Conservation (phyloP, 148 eudicot species). For the Chenopodium album region DNA sequence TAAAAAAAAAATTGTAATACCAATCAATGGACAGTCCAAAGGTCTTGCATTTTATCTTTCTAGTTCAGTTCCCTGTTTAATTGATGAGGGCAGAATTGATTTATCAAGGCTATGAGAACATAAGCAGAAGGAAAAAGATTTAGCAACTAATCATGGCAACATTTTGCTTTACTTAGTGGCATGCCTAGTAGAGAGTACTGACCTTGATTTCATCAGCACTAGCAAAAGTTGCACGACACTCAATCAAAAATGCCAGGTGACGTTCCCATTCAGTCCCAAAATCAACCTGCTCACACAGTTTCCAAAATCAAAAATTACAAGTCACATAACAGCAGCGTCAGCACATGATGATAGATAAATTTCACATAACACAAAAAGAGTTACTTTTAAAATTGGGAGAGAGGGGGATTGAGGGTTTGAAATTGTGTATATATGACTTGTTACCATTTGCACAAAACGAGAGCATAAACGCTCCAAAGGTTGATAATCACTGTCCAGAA, state of each 20-base stretch:
- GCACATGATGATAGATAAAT: neutral
- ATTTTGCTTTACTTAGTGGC: neutral
- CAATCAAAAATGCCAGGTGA: constrained; percentile 58
- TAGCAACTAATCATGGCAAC: neutral
- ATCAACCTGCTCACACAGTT: constrained; percentile 49
- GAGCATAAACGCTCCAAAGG: constrained; percentile 46
- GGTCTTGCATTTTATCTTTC: neutral
- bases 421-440: neutral
- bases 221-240: constrained; percentile 70
- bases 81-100: neutral
- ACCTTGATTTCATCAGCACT: constrained; percentile 60
- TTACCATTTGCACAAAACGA: constrained; percentile 65
- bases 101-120: neutral
- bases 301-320: neutral
- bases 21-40: neutral
- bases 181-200: constrained; percentile 11
- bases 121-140: neutral
- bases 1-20: neutral
- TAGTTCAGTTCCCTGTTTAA: neutral
- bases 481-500: constrained; percentile 50
- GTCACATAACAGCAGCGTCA: neutral
- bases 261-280: constrained; percentile 51
- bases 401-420: neutral
- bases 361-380: neutral
- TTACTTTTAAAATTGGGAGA: neutral